A percentile compares a stretch with the other conserved stretches of the same genome.
Evolutionary conservation across 2,329 filamentous ascomycete species (phyloP).

Genomic region (Pseudogymnoascus sp.): DNA sequence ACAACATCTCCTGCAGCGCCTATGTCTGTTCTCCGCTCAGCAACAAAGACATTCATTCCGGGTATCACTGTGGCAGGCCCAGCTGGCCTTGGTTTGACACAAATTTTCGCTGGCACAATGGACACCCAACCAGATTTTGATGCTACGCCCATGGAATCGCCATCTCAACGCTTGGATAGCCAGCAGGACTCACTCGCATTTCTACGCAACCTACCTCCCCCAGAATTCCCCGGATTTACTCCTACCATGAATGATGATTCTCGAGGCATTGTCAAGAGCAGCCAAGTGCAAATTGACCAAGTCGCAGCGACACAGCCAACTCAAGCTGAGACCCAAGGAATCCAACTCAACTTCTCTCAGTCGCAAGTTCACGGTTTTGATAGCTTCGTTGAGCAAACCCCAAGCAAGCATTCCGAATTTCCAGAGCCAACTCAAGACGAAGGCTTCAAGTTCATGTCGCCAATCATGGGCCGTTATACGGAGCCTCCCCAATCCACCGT

Average conservation of each 20-base stretch:
- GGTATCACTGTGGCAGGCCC: constrained; percentile 53
- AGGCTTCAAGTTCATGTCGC: constrained; percentile 66
- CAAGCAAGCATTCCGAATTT: constrained; percentile 50
- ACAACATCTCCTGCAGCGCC: constrained; percentile 41
- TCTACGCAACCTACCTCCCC: constrained; percentile 42
- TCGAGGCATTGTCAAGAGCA: constrained; percentile 39
- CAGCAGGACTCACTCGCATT: constrained; percentile 39
- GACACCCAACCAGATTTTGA: constrained; percentile 44
- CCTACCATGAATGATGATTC: constrained; percentile 34
- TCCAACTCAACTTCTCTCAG: constrained; percentile 51
- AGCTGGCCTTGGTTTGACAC: constrained; percentile 67
- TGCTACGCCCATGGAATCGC: constrained; percentile 10
- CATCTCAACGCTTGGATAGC: constrained; percentile 15
- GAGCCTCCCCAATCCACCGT: constrained; percentile 58
- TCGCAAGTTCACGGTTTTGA: constrained; percentile 52
- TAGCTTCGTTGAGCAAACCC: constrained; percentile 40
- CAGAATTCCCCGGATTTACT: constrained; percentile 38
- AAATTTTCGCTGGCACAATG: constrained; percentile 87
- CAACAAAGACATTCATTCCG: constrained; percentile 61
- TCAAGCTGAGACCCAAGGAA: constrained; percentile 27
- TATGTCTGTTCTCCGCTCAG: constrained; percentile 58
- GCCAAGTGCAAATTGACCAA: constrained; percentile 32
- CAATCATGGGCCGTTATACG: constrained; percentile 59
- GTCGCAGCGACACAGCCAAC: constrained; percentile 33
- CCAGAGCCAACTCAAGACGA: constrained; percentile 73